Evolutionary conservation across 371 early-diverging fungal genomes (phyloP), one percentile per base, ranked within the genome.

Genomic region (Mortierella sp.): DNA sequence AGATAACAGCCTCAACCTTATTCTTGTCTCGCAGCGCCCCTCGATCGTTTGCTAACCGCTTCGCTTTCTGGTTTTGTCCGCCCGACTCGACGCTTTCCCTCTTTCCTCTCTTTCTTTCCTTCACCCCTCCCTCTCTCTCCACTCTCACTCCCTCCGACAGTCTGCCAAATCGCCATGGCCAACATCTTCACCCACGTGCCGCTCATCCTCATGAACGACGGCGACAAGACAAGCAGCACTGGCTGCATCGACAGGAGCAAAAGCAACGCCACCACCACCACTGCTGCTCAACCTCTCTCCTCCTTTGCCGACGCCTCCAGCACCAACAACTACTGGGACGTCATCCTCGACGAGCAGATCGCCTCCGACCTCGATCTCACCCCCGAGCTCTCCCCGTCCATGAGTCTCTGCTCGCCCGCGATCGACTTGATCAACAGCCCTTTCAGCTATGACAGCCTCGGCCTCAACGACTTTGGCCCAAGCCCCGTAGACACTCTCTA

Each of bases 371-470:
- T 57, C 19, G 63, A 58, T 34, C 27, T 62, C 28, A 68, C 68
- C 22, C 68, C 68, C 14, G 76, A 76, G 39, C 62, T 68, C 29
- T 76, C 76, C 8, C 76, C 76, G 28, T 60, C 61, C 16, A 7
- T 34, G 34, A 34, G 34, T 34, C 34, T 34, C 10, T 34, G 34
- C 34, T 34, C 76, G 12, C 76, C 76, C 17, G 61, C 64, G 21
- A 41, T 63, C 3, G 45, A 59, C 54, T 45, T 52, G 8, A n/a
- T 56, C 51, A 57, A 60, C 24, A 64, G 69, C 3, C 76, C 76
- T 0, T 67, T 50, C 40, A 60, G 48, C 19, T 68, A 61, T 31
- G 76, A 68, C 14, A 25, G 58, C 28, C 48, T 68, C 37, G 67
- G 54, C 34, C 43, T 63, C 16, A 67, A 61, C 28, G 67, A 73